phyloP scores from a whole-genome alignment of 2,329 filamentous ascomycete species.

The Aspergillus pseudonomiae region DNA sequence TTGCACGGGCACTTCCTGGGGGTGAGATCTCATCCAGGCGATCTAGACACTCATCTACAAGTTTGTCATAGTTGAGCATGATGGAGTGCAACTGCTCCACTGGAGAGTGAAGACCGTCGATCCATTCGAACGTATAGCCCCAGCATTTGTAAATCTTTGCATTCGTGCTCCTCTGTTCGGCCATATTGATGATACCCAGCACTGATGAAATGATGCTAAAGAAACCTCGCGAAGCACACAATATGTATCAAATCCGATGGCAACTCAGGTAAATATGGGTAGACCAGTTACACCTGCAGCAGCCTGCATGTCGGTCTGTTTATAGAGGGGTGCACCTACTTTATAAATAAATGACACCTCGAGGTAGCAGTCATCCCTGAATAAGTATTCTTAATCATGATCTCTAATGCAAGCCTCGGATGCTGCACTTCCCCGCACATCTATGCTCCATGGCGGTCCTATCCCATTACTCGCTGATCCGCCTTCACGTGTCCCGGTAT shows the following conservation, averaged over 20 bases:
- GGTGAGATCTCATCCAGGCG: slow-evolving; percentile 65
- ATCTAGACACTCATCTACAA: slow-evolving; percentile 68
- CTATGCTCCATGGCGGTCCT: background rate
- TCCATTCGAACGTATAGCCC: slow-evolving; percentile 72
- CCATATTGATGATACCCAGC: background rate
- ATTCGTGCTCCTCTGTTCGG: background rate
- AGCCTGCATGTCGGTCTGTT: background rate
- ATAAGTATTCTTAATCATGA: background rate
- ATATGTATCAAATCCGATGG: background rate
- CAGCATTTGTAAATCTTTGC: slow-evolving; percentile 47
- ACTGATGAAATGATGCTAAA: background rate
- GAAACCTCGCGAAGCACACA: background rate
- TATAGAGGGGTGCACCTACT: background rate
- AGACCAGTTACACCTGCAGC: background rate
- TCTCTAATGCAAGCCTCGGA: background rate
- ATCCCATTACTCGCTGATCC: background rate
- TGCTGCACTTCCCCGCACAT: background rate
- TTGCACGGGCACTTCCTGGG: slow-evolving; percentile 28
- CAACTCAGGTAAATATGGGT: background rate
- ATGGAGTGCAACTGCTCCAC: slow-evolving; percentile 61
- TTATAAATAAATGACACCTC: background rate
- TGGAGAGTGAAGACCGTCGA: slow-evolving; percentile 61
- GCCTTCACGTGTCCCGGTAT: background rate
- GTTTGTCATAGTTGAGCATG: slow-evolving; percentile 68
- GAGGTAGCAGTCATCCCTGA: background rate